These are phyloP conservation scores for Adansonia digitata DNA, from an alignment of 345 rosid species.

Conservation along the genomic window DNA sequence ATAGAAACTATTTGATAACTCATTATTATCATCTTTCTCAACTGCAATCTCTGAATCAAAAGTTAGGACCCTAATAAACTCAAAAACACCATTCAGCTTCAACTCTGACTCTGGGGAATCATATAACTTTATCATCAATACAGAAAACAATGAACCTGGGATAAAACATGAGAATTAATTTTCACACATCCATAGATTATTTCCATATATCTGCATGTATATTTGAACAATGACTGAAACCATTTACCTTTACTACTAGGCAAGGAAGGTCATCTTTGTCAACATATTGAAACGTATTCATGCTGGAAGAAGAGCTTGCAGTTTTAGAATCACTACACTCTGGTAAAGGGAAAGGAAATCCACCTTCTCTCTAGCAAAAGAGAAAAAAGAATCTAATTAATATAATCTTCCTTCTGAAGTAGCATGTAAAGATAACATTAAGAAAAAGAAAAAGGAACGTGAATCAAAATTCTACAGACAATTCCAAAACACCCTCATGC, in stretches of 20 bases:
- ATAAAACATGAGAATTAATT: background rate
- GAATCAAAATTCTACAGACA: background rate
- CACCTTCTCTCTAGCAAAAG: slow-evolving; percentile 52
- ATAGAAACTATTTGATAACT: slow-evolving; percentile 33
- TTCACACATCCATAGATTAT: background rate
- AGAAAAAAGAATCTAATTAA: slow-evolving; percentile 4
- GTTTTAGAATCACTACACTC: slow-evolving; percentile 23
- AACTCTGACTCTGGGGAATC: slow-evolving; percentile 72
- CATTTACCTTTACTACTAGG: slow-evolving; percentile 68
- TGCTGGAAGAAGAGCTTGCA: slow-evolving; percentile 26
- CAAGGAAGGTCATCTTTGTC: slow-evolving; percentile 46
- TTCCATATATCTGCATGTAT: background rate
- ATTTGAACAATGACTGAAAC: background rate
- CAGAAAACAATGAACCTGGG: slow-evolving; percentile 1
- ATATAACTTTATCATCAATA: slow-evolving; percentile 48
- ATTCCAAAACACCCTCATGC: background rate
- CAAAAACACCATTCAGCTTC: slow-evolving; percentile 84
- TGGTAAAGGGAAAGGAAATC: slow-evolving; percentile 39
- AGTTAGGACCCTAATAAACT: slow-evolving; percentile 75
- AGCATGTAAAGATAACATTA: background rate
- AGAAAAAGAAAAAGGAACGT: background rate
- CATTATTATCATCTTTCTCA: slow-evolving; percentile 41
- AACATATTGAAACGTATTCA: slow-evolving; percentile 17
- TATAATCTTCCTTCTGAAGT: background rate
- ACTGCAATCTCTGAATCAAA: slow-evolving; percentile 40